Conservation (phyloP, 164 flowering plant species). For the Litsea cubeba region DNA sequence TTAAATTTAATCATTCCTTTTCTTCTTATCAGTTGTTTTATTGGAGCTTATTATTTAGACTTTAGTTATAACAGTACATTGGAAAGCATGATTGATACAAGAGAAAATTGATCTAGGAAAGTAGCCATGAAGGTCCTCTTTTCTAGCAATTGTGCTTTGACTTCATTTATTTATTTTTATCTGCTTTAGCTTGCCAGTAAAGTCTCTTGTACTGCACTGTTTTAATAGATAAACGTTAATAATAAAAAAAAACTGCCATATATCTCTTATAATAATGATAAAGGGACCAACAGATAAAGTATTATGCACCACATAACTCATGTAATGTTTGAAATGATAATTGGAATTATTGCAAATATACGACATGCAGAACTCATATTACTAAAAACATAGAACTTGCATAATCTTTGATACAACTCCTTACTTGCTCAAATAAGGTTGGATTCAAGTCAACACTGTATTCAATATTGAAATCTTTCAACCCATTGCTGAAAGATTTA, state of each 20-base stretch:
- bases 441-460: conserved; percentile 41
- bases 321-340: background rate
- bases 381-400: background rate
- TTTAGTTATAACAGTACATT: no score
- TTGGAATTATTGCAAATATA: background rate
- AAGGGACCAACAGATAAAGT: background rate
- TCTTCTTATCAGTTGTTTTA: background rate
- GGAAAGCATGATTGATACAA: background rate
- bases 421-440: conserved; percentile 56
- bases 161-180: no score
- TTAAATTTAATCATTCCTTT: no score
- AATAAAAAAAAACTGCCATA: no score
- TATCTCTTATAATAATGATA: background rate
- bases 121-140: no score
- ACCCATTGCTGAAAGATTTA: conserved; percentile 82
- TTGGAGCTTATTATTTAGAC: no score
- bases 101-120: background rate
- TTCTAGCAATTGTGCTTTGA: no score
- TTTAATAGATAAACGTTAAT: no score
- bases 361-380: background rate
- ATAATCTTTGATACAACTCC: background rate
- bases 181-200: no score
- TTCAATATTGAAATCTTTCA: conserved; percentile 67
- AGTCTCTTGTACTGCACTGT: no score
- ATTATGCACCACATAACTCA: background rate